A percentile compares a stretch with the other conserved stretches of the same genome.
These are phyloP conservation scores for Globisporangium ultimum DNA, from an alignment of 352 stramenopile genomes.

Conservation along the genomic window DNA sequence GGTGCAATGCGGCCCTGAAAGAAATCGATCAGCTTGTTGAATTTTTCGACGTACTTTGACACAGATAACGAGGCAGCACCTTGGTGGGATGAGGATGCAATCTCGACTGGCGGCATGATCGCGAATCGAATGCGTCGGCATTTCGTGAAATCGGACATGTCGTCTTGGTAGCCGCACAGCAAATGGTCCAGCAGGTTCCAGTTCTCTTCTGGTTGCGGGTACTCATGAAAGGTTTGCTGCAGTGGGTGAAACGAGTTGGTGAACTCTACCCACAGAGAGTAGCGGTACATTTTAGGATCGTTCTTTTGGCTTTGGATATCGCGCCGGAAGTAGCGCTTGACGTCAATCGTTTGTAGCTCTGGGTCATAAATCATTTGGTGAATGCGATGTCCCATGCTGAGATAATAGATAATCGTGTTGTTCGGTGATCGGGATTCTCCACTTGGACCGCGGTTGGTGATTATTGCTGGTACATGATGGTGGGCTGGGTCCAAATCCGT, in stretches of 20 bases:
- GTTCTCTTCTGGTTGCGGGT: slow-evolving; percentile 67
- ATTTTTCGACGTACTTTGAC: slow-evolving; percentile 38
- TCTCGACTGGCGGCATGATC: slow-evolving; percentile 39
- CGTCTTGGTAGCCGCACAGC: slow-evolving; percentile 70
- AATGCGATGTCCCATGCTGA: slow-evolving; percentile 82
- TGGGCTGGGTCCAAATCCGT: background rate
- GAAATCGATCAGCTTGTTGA: slow-evolving; percentile 65
- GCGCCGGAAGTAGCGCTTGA: slow-evolving; percentile 71
- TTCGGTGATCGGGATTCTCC: slow-evolving; percentile 8
- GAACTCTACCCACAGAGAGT: slow-evolving; percentile 64
- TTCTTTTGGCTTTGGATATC: slow-evolving; percentile 24
- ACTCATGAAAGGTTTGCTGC: slow-evolving; percentile 70
- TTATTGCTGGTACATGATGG: too few relatives aligned
- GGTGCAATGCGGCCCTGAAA: slow-evolving; percentile 53
- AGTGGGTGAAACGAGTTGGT: slow-evolving; percentile 69
- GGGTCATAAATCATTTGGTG: slow-evolving; percentile 79
- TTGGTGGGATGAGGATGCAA: too few relatives aligned
- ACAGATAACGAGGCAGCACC: slow-evolving; percentile 8
- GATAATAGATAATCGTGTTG: slow-evolving; percentile 39
- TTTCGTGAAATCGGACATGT: slow-evolving; percentile 71
- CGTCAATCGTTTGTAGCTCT: slow-evolving; percentile 69
- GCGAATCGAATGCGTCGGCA: slow-evolving; percentile 70
- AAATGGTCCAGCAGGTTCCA: slow-evolving; percentile 79
- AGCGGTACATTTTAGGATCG: slow-evolving; percentile 50
- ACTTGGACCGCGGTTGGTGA: slow-evolving; percentile 1